These are phyloP conservation scores for Fusarium anthophilum DNA, from an alignment of 2,329 filamentous ascomycete species.

Conservation along the genomic window DNA sequence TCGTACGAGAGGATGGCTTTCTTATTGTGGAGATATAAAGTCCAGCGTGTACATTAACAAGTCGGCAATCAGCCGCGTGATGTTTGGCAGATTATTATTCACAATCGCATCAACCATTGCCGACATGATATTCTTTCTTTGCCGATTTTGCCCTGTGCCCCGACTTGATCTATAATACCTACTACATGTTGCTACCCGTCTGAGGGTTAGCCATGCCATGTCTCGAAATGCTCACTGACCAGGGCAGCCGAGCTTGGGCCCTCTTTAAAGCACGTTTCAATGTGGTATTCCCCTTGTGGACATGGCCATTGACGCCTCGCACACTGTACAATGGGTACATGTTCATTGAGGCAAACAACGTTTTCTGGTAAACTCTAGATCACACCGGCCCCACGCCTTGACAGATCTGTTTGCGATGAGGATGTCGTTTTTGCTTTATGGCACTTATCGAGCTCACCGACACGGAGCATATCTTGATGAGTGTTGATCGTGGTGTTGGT, in stretches of 20 bases:
- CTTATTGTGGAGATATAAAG: conserved; percentile 14
- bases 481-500: conserved; percentile 1
- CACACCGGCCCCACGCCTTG: conserved; percentile 10
- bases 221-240: not conserved
- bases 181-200: not conserved
- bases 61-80: not conserved
- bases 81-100: not conserved
- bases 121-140: not conserved
- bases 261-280: conserved; percentile 17
- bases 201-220: not conserved
- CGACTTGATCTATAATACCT: not conserved
- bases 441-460: not conserved
- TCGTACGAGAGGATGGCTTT: conserved; percentile 19
- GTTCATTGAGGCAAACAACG: conserved; percentile 24
- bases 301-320: conserved; percentile 17
- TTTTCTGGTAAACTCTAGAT: not conserved
- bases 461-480: not conserved
- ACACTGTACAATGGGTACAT: conserved; percentile 30
- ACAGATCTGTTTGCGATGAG: not conserved
- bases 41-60: conserved; percentile 30
- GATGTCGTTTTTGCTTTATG: not conserved
- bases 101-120: not conserved
- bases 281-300: conserved; percentile 20
- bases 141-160: not conserved
- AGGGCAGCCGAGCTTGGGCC: conserved; percentile 24